Evolutionary conservation across 177 flowering plant genomes (phyloP).

Genomic region (Vitis hybrid): DNA sequence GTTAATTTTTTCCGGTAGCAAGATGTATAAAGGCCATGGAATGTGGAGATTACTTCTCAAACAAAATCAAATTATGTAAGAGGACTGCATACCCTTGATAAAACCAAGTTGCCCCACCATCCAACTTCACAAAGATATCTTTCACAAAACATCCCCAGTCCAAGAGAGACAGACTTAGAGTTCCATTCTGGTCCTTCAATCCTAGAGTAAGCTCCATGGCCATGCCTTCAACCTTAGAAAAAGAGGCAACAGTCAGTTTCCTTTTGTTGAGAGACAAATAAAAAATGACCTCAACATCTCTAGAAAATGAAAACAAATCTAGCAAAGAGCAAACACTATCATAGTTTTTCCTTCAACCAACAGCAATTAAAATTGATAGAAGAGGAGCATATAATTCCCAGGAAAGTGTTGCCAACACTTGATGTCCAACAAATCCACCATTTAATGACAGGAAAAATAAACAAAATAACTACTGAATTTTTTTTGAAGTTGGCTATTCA

Average conservation of each 20-base stretch:
- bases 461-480: too few species aligned
- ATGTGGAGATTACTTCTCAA: too few species aligned
- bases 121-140: conserved; percentile 25
- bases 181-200: conserved; percentile 24
- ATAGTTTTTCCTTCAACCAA: too few species aligned
- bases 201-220: conserved; percentile 16
- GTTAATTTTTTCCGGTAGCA: neutral
- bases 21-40: neutral
- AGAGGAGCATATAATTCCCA: too few species aligned
- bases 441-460: too few species aligned
- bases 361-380: too few species aligned
- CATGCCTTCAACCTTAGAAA: conserved; percentile 36
- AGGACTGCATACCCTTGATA: conserved; percentile 30
- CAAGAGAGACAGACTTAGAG: conserved; percentile 24
- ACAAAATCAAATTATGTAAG: neutral
- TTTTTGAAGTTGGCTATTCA: too few species aligned
- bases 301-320: neutral
- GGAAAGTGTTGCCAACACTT: too few species aligned
- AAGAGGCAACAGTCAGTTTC: neutral
- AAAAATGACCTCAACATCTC: neutral
- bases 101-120: conserved; percentile 46
- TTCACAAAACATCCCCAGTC: conserved; percentile 27
- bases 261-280: neutral
- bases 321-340: neutral
- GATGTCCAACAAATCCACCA: too few species aligned